Evolutionary conservation across 1,139 yeast species (phyloP), one percentile per base, ranked within the genome.

Genomic region (Saccharomyces hybrid): DNA sequence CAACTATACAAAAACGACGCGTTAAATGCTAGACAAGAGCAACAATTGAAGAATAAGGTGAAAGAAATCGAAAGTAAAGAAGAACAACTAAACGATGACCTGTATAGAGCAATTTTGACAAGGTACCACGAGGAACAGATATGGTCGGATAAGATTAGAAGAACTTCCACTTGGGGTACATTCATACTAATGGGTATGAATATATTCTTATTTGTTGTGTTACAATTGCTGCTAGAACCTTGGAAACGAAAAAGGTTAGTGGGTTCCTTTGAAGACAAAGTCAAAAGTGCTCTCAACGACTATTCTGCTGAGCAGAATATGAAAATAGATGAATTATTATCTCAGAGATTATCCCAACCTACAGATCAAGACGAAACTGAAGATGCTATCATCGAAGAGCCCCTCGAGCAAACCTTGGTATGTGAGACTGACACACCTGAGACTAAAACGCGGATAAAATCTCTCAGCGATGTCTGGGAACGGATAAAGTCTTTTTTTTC

Each of bases 101-200:
- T 91, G 50, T 84, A 91, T 5, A 84, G 84, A 58, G 84, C 88
- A 62, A 93, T 95, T 38, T 76, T 91, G 63, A 83, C 93, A 1
- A 74, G 98, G 61, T 95, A 95, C 65, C 96, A 93, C 60, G 99
- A 95, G 67, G 99, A 95, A 65, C 99, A 95, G 71, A 84, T 93
- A 3, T 95, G 99, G 99, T 88, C 96, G 3, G 99, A 95, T 71
- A 91, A 91, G 70, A 93, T 93, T 57, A 76, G 99, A 59, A 78
- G 95, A 58, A 90, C 96, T 2, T 88, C 96, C 8, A 91, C 99
- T 0, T 95, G 96, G 96, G 99, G 98, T 1, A 93, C 99, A 0
- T 84, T 95, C 80, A 75, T 85, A 1, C 77, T 95, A 52, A 90
- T 90, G 96, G 95, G 91, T 1, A 79, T 90, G 61, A 95, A 95